phyloP scores from a whole-genome alignment of 2,329 filamentous ascomycete species.

The Pestalotiopsis sp. region DNA sequence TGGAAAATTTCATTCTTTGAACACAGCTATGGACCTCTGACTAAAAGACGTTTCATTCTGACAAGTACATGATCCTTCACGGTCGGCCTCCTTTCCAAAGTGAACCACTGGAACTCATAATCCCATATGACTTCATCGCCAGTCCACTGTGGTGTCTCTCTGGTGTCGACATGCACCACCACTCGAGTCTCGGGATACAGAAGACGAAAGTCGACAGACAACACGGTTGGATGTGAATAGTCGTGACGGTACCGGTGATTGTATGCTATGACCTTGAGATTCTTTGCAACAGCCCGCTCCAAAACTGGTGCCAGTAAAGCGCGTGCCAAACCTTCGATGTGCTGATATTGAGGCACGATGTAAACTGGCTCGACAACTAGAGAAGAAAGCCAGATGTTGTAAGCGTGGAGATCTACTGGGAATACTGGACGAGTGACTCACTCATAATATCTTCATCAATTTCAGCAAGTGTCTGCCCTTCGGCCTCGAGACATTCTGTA shows the following conservation, averaged over 20 bases:
- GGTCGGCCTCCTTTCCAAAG: not conserved
- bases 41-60: not conserved
- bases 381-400: too few relatives aligned
- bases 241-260: not conserved
- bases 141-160: not conserved
- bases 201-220: not conserved
- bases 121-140: not conserved
- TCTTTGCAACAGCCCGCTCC: not conserved
- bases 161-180: constrained; percentile 1
- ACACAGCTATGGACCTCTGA: not conserved
- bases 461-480: not conserved
- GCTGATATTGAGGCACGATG: constrained; percentile 3
- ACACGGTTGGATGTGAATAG: not conserved
- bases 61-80: not conserved
- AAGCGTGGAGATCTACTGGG: too few relatives aligned
- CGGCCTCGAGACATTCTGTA: not conserved
- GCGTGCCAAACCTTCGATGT: not conserved
- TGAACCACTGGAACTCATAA: constrained; percentile 1
- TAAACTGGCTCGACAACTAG: not conserved
- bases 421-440: not conserved
- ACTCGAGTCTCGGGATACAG: not conserved
- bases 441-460: constrained; percentile 1
- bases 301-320: not conserved
- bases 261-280: not conserved
- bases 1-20: not conserved